Evolutionary conservation across 1,139 yeast genomes (phyloP), one percentile per base, ranked within the genome.

Genomic region (Hemisphaericaspora lyxosophila): DNA sequence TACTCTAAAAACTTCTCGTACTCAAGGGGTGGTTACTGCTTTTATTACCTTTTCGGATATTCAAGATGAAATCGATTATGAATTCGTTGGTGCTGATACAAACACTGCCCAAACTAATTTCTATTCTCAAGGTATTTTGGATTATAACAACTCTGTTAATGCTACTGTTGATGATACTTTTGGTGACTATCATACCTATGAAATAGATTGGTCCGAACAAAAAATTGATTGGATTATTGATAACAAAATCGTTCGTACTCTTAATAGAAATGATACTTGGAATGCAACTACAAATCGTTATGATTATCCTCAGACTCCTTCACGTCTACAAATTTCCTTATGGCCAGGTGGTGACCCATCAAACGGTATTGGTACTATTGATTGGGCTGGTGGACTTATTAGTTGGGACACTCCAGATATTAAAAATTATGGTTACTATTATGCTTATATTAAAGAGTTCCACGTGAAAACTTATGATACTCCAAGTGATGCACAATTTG

Each of bases 371-470:
- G 97, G 97, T 58, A 90, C 97, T 13, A 72, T 82, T 47, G 84
- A 77, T 48, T 90, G 97, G 97, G 95, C 97, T 26, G 97, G 97
- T 57, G 97, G 97, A 55, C 66, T 54, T 5, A 78, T 89, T 42
- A 76, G 88, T 66, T 90, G 97, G 97, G 65, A 82, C 59, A 74
- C 92, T 23, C 60, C 70, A 5, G 96, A 88, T 61, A 78, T 88
- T 44, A 53, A 70, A 44, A 67, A 84, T 42, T 76, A 82, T 36
- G 96, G 97, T 19, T 89, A 88, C 66, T 82, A 79, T 64, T 87
- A 80, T 56, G 81, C 85, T 26, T 71, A 76, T 44, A 53, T 89
- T 36, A 72, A 82, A 53, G 73, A 75, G 35, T 67, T 87, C 26
- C 65, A 73, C 9, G 73, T 88, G 35, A 72, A 77, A 31, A 76